These are phyloP conservation scores for Colletotrichum nymphaeae DNA, from an alignment of 2,329 filamentous ascomycete genomes.

Conservation along the genomic window DNA sequence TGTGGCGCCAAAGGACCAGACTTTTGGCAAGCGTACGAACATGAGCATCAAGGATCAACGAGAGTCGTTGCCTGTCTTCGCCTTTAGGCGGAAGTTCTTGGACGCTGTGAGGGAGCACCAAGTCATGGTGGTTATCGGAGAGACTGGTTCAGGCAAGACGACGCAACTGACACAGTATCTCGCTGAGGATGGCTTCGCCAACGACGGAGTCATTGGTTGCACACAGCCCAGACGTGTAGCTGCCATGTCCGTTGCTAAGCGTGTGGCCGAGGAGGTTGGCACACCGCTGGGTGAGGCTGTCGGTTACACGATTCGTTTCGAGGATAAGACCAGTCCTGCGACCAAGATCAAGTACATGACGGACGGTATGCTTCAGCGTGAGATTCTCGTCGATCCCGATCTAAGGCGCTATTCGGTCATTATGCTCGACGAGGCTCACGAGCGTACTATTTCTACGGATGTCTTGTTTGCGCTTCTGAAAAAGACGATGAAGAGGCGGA, in stretches of 20 bases:
- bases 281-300: constrained; percentile 92
- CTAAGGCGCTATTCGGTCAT: constrained; percentile 93
- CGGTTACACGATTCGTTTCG: constrained; percentile 97
- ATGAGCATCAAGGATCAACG: constrained; percentile 96
- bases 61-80: constrained; percentile 88
- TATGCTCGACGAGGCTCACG: constrained; percentile 98
- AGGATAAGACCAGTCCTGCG: constrained; percentile 87
- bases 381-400: constrained; percentile 92
- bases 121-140: constrained; percentile 93
- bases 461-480: constrained; percentile 95
- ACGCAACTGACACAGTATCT: constrained; percentile 97
- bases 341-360: constrained; percentile 99
- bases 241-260: constrained; percentile 96
- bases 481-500: constrained; percentile 86
- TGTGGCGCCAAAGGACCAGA: constrained; percentile 81
- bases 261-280: constrained; percentile 95
- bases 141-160: constrained; percentile 97
- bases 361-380: constrained; percentile 96
- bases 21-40: constrained; percentile 86
- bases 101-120: constrained; percentile 90
- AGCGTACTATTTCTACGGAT: constrained; percentile 95
- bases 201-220: constrained; percentile 91
- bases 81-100: constrained; percentile 88
- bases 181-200: constrained; percentile 90
- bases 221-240: constrained; percentile 97